Conservation (phyloP, 352 stramenopile genomes). For the Nothophytophthora sp. region DNA sequence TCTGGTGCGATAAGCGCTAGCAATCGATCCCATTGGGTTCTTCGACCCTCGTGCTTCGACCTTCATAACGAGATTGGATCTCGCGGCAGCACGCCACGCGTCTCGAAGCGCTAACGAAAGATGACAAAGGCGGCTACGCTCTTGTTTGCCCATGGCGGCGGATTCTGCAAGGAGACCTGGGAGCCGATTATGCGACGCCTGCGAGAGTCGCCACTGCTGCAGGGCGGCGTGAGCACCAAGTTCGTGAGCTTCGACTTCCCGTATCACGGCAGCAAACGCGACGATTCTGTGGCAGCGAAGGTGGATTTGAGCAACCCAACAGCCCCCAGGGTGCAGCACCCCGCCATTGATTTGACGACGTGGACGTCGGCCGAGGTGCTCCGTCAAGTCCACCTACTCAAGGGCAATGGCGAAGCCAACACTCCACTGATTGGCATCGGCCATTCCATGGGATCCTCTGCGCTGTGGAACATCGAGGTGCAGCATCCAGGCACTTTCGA, state of each 20-base stretch:
- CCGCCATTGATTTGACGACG: slow-evolving; percentile 13
- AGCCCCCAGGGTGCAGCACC: slow-evolving; percentile 35
- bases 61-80: slow-evolving; percentile 12
- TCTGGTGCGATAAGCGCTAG: too few relatives aligned
- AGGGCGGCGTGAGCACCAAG: slow-evolving; percentile 7
- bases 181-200: slow-evolving; percentile 43
- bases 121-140: slow-evolving; percentile 34
- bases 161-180: slow-evolving; percentile 55
- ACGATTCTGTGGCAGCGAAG: slow-evolving; percentile 29
- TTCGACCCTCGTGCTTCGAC: not conserved
- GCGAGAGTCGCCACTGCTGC: slow-evolving; percentile 27
- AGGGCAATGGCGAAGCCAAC: slow-evolving; percentile 4
- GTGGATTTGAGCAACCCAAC: slow-evolving; percentile 28
- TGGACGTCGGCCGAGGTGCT: slow-evolving; percentile 31
- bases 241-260: slow-evolving; percentile 48
- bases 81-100: not conserved
- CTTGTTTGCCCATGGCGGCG: slow-evolving; percentile 47
- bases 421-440: slow-evolving; percentile 45
- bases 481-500: slow-evolving; percentile 44
- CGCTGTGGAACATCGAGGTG: slow-evolving; percentile 41
- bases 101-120: not conserved
- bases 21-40: too few relatives aligned
- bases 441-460: slow-evolving; percentile 47
- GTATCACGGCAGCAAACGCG: slow-evolving; percentile 50
- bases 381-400: slow-evolving; percentile 21